These are phyloP conservation scores for Metarhizium robertsii DNA, from an alignment of 2,329 filamentous ascomycete genomes.

Conservation along the genomic window DNA sequence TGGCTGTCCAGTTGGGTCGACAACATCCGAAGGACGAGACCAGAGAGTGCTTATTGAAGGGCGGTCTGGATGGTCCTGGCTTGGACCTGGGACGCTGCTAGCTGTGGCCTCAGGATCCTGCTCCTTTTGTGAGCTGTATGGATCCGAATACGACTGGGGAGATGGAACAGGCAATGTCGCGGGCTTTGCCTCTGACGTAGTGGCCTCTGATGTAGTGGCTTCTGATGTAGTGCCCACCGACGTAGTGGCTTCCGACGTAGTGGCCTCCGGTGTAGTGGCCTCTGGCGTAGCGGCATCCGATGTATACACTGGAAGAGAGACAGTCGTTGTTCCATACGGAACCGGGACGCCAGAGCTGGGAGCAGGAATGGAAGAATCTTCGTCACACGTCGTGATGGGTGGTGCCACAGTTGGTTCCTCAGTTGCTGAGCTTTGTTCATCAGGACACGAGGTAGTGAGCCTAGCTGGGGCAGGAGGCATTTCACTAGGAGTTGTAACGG, in stretches of 20 bases:
- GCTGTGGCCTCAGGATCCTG: constrained; percentile 5
- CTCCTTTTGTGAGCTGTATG: neutral
- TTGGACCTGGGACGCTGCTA: constrained; percentile 5
- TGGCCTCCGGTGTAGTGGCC: neutral
- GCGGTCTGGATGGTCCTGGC: constrained; percentile 6
- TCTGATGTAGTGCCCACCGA: no score
- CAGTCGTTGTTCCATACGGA: neutral
- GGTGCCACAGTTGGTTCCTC: neutral
- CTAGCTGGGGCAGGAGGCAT: neutral
- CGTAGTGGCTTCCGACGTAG: no score
- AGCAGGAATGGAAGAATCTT: neutral
- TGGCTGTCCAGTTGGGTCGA: constrained; percentile 11
- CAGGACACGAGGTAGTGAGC: constrained; percentile 2
- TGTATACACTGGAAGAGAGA: neutral
- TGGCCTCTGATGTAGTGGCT: no score
- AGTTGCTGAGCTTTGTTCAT: neutral
- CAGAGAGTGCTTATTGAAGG: constrained; percentile 15
- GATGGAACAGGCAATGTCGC: neutral
- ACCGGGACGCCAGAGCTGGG: neutral
- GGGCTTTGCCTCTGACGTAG: neutral
- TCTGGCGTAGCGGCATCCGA: neutral
- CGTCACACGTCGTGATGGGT: constrained; percentile 1
- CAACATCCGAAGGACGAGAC: constrained; percentile 12
- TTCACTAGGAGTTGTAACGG: neutral
- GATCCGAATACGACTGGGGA: constrained; percentile 3